phyloP scores from a whole-genome alignment of 2,329 filamentous ascomycete genomes.

The Fusarium sp. region DNA sequence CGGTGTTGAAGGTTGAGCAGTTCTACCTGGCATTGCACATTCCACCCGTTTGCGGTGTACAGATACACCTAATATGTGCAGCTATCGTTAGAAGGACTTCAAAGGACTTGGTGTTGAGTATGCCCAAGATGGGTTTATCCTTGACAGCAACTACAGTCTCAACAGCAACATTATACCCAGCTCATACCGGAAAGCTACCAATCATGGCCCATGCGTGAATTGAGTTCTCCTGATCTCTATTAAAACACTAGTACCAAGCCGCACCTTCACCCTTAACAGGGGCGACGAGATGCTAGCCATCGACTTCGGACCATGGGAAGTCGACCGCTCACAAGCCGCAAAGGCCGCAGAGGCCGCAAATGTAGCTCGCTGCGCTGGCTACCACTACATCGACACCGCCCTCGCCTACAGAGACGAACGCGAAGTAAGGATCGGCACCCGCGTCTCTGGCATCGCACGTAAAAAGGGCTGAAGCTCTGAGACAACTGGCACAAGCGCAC shows the following conservation, averaged over 20 bases:
- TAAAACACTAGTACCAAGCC: constrained; percentile 23
- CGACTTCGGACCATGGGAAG: constrained; percentile 84
- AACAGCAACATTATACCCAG: neutral
- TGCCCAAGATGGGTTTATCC: neutral
- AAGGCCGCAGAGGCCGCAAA: constrained; percentile 79
- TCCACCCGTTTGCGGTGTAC: too few relatives aligned
- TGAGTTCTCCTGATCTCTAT: neutral
- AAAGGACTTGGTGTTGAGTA: too few relatives aligned
- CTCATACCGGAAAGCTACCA: neutral
- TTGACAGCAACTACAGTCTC: too few relatives aligned
- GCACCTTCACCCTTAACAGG: constrained; percentile 63
- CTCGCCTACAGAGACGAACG: constrained; percentile 81
- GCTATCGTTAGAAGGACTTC: too few relatives aligned
- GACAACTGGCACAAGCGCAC: constrained; percentile 82
- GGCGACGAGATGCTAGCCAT: constrained; percentile 70
- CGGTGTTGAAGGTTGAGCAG: too few relatives aligned
- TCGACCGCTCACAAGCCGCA: constrained; percentile 73
- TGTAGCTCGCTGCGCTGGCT: constrained; percentile 55
- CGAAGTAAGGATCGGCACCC: constrained; percentile 74
- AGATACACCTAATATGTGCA: too few relatives aligned
- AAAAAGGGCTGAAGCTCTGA: constrained; percentile 80
- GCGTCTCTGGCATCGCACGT: constrained; percentile 71
- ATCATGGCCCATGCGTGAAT: constrained; percentile 25
- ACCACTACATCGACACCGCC: constrained; percentile 79
- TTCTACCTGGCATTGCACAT: neutral